phyloP scores from a whole-genome alignment of 495 filamentous ascomycete species.

The Podospora anserina region DNA sequence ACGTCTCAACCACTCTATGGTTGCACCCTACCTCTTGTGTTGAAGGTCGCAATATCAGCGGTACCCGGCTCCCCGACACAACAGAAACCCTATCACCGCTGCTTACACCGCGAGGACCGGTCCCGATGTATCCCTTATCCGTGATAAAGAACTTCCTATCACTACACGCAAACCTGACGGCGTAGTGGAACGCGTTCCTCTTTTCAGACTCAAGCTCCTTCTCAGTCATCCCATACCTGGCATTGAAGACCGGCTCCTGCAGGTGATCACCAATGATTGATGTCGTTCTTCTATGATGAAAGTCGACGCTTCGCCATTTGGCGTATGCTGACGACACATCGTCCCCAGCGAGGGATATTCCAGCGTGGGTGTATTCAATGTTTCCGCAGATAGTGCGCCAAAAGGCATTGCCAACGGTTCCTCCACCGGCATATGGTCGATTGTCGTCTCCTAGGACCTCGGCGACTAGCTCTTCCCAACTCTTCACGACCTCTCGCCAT shows the following conservation, averaged over 20 bases:
- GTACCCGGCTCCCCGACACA: slow-evolving; percentile 23
- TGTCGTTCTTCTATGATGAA: slow-evolving; percentile 16
- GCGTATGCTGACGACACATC: slow-evolving; percentile 12
- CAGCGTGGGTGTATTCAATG: slow-evolving; percentile 12
- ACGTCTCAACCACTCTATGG: neutral
- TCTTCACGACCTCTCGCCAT: slow-evolving; percentile 15
- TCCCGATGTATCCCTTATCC: slow-evolving; percentile 26
- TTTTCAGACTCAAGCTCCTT: slow-evolving; percentile 1
- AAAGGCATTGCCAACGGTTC: slow-evolving; percentile 20
- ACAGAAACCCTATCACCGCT: slow-evolving; percentile 17
- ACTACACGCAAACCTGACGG: slow-evolving; percentile 19
- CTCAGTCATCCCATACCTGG: neutral
- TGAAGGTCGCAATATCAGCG: slow-evolving; percentile 18
- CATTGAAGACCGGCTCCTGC: slow-evolving; percentile 12
- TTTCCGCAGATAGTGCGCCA: slow-evolving; percentile 28
- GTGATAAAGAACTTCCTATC: slow-evolving; percentile 28
- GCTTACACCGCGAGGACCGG: slow-evolving; percentile 18
- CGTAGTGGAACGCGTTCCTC: slow-evolving; percentile 26
- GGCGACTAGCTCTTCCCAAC: slow-evolving; percentile 5
- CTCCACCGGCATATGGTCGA: slow-evolving; percentile 10
- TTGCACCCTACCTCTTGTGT: neutral
- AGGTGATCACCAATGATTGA: slow-evolving; percentile 24
- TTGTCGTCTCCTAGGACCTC: neutral
- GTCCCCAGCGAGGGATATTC: slow-evolving; percentile 13
- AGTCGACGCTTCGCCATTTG: slow-evolving; percentile 17